Base-by-base conservation (phyloP, 179 eudicot species). In the Carnegiea gigantea region DNA sequence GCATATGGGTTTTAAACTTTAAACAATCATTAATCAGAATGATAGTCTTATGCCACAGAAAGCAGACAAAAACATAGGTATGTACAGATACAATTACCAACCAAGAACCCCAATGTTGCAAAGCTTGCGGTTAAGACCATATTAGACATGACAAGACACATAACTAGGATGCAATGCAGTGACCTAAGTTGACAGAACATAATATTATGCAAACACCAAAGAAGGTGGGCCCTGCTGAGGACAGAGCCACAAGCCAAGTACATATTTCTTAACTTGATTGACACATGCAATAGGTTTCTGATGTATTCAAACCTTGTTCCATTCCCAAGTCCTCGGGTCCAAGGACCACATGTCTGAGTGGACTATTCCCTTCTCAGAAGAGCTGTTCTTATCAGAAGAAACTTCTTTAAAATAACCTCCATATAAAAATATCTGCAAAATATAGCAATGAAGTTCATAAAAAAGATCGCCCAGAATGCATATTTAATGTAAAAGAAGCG, bases 331-430 rank as follows among this genome's bases (percentile, higher is more conserved):
- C 89, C 89, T 91, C 28, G 98, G 98, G 82, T 96, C 97, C 88
- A 96, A 94, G 76, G 92, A 91, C 97, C 97, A 96, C 96, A 96
- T 90, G 80, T 96, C 99, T 75, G 98, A 87, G 85, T 96, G 99
- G 73, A 96, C 98, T 57, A 87, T 89, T 80, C 99, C 99, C 86
- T 92, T 96, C 89, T 96, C 99, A 57, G 96, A 90, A 87, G 87
- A 86, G 65, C 82, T 79, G 81, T 77, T 91, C 84, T 92, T 92
- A 76, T 93, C 99, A 6, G 94, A 87, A 13, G 92, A 86, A 79
- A 96, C 89, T 88, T 91, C 98, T 88, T 96, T 96, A 76, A 91
- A 92, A 83, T 96, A 96, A 74, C 98, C 99, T 82, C 99, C 98
- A 85, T 92, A 96, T 77, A 96, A 80, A 86, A 86, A 92, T 84